Conservation (phyloP, 169 alveolate species). For the Plasmodium berghei region DNA sequence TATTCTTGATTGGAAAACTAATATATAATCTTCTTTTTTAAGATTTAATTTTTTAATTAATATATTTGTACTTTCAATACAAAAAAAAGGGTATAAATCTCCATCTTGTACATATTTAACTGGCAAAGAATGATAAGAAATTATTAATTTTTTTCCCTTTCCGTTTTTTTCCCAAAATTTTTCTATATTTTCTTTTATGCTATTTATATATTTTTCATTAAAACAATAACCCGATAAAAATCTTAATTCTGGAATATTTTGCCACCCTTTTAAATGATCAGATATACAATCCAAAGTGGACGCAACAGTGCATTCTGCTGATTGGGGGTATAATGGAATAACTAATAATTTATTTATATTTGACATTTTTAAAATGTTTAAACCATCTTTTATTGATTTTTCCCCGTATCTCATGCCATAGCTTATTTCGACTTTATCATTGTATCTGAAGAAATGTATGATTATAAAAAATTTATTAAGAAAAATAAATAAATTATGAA, state of each 20-base stretch:
- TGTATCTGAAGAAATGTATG: conserved; percentile 23
- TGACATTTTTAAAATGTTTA: conserved; percentile 54
- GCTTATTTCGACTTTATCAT: conserved; percentile 22
- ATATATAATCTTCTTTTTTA: conserved; percentile 46
- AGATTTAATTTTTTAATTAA: conserved; percentile 40
- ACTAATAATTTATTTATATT: conserved; percentile 78
- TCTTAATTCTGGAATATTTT: conserved; percentile 79
- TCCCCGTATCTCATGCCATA: conserved; percentile 81
- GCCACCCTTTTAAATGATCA: conserved; percentile 75
- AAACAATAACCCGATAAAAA: conserved; percentile 79
- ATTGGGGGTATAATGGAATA: conserved; percentile 82
- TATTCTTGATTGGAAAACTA: conserved; percentile 57
- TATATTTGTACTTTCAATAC: conserved; percentile 69
- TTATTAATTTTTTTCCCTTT: conserved; percentile 57
- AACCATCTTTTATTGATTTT: conserved; percentile 53
- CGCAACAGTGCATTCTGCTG: conserved; percentile 79
- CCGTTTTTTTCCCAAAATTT: conserved; percentile 77
- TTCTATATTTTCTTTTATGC: conserved; percentile 71
- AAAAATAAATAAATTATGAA: not conserved
- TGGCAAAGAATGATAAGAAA: conserved; percentile 67
- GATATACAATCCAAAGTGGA: conserved; percentile 76
- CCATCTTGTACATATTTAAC: conserved; percentile 52
- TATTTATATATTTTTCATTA: conserved; percentile 74
- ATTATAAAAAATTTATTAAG: not conserved
- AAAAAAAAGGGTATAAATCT: conserved; percentile 67